Percentiles rank a stretch among this genome's conserved stretches.
phyloP scores from a whole-genome alignment of 2,329 filamentous ascomycete species.

The Alternaria conjuncta region DNA sequence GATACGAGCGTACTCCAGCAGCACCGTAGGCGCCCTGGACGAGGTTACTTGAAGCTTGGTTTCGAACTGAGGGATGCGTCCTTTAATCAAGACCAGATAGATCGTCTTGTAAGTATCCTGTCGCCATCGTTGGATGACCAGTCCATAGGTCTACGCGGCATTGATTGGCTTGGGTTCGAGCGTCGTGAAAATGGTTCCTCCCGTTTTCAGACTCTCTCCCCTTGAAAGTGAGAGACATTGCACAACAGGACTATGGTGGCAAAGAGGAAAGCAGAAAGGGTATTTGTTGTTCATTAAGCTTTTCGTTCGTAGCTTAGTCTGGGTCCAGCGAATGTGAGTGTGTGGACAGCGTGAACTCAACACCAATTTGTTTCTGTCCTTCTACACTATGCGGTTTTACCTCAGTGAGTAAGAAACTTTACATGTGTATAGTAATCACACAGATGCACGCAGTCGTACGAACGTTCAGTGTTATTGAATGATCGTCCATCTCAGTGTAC shows the following conservation, averaged over 20 bases:
- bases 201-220: no score
- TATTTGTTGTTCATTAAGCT: no score
- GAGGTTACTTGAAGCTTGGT: neutral
- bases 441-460: neutral
- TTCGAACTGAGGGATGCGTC: fast-evolving
- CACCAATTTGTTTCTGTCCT: no score
- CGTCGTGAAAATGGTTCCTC: neutral
- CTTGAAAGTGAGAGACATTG: no score
- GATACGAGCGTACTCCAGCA: fast-evolving
- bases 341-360: no score
- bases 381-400: no score
- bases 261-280: no score
- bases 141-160: neutral
- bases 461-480: neutral
- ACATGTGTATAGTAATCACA: neutral
- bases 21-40: neutral
- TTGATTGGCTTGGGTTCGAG: neutral
- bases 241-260: no score
- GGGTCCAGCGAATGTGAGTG: no score
- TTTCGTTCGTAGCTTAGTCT: no score
- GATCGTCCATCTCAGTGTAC: neutral
- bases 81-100: neutral
- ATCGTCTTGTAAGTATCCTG: neutral
- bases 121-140: neutral
- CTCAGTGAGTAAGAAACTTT: no score